phyloP scores from a whole-genome alignment of 371 early-diverging fungal species.

The Vairimorpha necatrix region DNA sequence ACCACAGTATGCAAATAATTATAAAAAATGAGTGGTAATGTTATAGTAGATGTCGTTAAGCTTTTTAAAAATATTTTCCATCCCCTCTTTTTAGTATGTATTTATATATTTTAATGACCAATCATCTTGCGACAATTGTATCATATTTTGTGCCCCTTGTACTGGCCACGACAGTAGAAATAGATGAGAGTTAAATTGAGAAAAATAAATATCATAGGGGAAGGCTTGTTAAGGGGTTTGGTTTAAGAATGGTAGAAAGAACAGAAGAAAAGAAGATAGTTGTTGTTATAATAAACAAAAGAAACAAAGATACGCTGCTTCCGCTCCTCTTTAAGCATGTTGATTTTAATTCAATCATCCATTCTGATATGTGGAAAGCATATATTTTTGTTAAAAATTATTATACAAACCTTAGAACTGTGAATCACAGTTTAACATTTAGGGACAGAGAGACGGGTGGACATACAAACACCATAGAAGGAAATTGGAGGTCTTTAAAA shows the following conservation, averaged over 20 bases:
- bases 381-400: background rate
- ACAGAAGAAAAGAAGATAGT: background rate
- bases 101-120: no score
- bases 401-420: background rate
- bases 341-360: background rate
- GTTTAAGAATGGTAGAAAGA: background rate
- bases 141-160: no score
- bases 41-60: no score
- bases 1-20: no score
- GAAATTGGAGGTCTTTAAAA: background rate
- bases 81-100: no score
- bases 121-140: no score
- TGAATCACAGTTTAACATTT: background rate
- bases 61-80: no score
- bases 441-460: background rate
- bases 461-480: background rate
- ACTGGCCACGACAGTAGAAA: no score
- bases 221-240: background rate
- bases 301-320: background rate
- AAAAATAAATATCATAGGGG: background rate
- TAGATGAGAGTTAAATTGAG: background rate
- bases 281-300: background rate
- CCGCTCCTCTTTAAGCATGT: background rate
- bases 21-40: no score
- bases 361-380: background rate